A percentile compares a stretch with the other conserved stretches of the same genome.
These are phyloP conservation scores for Trametopsis cervina DNA, from an alignment of 768 basidiomycete species.

Conservation along the genomic window DNA sequence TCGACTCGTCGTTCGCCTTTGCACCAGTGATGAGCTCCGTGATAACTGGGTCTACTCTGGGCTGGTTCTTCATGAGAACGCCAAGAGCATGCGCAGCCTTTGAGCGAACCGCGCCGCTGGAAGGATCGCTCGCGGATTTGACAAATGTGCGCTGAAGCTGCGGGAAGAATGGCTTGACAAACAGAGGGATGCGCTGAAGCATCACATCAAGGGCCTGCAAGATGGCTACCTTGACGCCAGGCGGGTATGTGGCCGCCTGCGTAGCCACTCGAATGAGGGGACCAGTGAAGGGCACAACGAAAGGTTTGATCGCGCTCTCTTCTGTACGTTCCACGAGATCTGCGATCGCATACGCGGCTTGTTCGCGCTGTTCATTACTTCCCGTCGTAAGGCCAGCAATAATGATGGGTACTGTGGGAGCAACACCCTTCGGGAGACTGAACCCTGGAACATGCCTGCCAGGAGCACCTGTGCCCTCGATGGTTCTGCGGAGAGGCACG, in stretches of 20 bases:
- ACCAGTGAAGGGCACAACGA: slow-evolving; percentile 91
- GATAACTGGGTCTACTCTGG: slow-evolving; percentile 89
- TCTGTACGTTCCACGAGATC: slow-evolving; percentile 88
- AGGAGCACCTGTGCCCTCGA: slow-evolving; percentile 78
- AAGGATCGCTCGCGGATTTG: slow-evolving; percentile 80
- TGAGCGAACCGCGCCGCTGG: slow-evolving; percentile 71
- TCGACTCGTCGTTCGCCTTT: slow-evolving; percentile 53
- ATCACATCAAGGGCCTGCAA: slow-evolving; percentile 80
- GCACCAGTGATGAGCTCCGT: slow-evolving; percentile 73
- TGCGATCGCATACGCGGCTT: slow-evolving; percentile 94
- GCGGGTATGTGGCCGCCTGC: slow-evolving; percentile 82
- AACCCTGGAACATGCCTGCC: slow-evolving; percentile 81
- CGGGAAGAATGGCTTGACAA: slow-evolving; percentile 98
- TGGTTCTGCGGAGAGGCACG: slow-evolving; percentile 79
- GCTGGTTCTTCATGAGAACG: slow-evolving; percentile 83
- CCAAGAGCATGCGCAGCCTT: slow-evolving; percentile 84
- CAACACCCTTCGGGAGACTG: slow-evolving; percentile 74
- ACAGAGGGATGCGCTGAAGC: slow-evolving; percentile 77
- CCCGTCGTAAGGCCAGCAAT: slow-evolving; percentile 91
- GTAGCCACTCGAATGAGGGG: slow-evolving; percentile 94
- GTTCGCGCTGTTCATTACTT: slow-evolving; percentile 91
- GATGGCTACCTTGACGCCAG: slow-evolving; percentile 90
- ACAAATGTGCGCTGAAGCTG: slow-evolving; percentile 95
- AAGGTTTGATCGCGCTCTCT: slow-evolving; percentile 85
- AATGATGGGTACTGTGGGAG: slow-evolving; percentile 79